Evolutionary conservation across 192 early-diverging fungal species (phyloP).

Genomic region (Pilobolus umbonatus): DNA sequence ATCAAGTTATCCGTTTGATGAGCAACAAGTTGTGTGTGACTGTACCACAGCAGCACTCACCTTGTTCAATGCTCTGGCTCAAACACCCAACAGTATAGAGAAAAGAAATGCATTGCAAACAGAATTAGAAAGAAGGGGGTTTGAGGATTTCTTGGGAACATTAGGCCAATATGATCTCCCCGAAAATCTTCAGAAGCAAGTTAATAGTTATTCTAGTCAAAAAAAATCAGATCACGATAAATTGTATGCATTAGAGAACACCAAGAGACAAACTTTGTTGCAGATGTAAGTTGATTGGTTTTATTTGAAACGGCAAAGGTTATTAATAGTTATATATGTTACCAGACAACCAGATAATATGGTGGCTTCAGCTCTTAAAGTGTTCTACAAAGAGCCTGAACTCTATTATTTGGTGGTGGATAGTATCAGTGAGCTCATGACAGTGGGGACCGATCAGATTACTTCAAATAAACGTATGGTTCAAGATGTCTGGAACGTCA

Average conservation of each 20-base stretch:
- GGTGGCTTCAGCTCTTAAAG: conserved; percentile 20
- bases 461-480: conserved; percentile 24
- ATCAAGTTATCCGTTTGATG: neutral
- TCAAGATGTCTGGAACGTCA: conserved; percentile 48
- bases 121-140: conserved; percentile 45
- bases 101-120: conserved; percentile 37
- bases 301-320: neutral
- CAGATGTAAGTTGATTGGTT: conserved; percentile 21
- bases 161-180: conserved; percentile 7
- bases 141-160: conserved; percentile 42
- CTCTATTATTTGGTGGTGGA: conserved; percentile 30
- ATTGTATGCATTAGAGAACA: conserved; percentile 35
- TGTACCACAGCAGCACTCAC: conserved; percentile 38
- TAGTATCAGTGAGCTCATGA: conserved; percentile 21
- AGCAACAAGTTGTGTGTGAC: conserved; percentile 36
- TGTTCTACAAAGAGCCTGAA: conserved; percentile 22
- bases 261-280: conserved; percentile 29
- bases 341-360: conserved; percentile 29
- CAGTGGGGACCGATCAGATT: conserved; percentile 1
- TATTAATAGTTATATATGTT: no score
- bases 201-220: conserved; percentile 39
- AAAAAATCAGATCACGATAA: conserved; percentile 39
- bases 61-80: conserved; percentile 44
- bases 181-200: conserved; percentile 26
- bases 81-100: conserved; percentile 38